phyloP scores from a whole-genome alignment of 225 moss, liverwort and hornwort genomes.

The Polytrichum formosum region DNA sequence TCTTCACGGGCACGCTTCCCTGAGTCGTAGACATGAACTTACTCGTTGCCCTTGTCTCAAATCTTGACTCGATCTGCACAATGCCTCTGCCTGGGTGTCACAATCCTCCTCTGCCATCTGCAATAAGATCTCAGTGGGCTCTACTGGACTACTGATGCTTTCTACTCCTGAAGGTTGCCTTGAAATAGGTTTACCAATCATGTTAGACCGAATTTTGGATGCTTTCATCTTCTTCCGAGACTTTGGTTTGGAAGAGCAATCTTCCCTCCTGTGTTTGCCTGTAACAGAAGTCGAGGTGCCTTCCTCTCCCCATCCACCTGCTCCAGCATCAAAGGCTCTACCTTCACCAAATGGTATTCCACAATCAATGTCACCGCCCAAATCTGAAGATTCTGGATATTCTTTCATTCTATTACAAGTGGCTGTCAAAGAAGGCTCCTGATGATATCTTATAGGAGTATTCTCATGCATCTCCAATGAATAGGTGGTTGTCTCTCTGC shows the following conservation, averaged over 20 bases:
- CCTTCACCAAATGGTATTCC: neutral
- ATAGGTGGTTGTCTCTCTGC: neutral
- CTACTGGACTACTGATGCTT: neutral
- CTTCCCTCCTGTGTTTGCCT: neutral
- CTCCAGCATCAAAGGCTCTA: neutral
- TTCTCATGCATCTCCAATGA: neutral
- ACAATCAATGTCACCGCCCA: neutral
- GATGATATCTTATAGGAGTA: neutral
- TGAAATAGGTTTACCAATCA: neutral
- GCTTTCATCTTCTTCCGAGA: conserved; percentile 11
- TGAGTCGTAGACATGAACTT: neutral
- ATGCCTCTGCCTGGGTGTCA: neutral
- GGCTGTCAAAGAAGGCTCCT: neutral
- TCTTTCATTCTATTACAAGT: neutral
- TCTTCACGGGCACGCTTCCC: neutral
- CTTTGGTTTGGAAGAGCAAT: neutral
- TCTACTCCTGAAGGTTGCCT: neutral
- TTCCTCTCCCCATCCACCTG: neutral
- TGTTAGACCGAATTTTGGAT: conserved; percentile 3
- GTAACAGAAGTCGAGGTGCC: neutral
- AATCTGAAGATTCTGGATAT: neutral
- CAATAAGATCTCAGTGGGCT: neutral
- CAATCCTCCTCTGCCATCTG: neutral
- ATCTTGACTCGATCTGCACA: neutral
- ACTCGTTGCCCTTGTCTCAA: neutral